Percentiles rank a stretch among this genome's conserved stretches.
Evolutionary conservation across 768 basidiomycete species (phyloP).

Genomic region (Dictyophora rubrovolvata): DNA sequence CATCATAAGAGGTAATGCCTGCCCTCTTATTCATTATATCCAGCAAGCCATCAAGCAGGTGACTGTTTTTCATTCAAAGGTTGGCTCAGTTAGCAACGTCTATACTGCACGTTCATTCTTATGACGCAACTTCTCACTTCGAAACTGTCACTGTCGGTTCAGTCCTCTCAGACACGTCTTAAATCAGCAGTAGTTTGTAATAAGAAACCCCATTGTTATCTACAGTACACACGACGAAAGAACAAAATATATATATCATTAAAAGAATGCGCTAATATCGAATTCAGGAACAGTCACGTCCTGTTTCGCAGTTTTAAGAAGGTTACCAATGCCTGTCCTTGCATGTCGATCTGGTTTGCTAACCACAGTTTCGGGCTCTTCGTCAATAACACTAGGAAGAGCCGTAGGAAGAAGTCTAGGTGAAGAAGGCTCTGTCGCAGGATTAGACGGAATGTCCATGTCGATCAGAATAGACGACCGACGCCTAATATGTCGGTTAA

Average conservation of each 20-base stretch:
- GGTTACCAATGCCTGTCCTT: conserved; percentile 57
- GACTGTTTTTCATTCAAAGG: no score
- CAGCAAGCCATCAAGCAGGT: no score
- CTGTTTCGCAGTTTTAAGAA: conserved; percentile 88
- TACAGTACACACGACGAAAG: no score
- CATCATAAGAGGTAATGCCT: no score
- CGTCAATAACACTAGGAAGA: conserved; percentile 14
- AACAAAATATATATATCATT: conserved; percentile 10
- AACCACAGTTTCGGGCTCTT: conserved; percentile 8
- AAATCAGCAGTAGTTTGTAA: no score
- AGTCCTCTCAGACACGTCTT: no score
- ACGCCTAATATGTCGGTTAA: conserved; percentile 46
- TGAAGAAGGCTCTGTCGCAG: conserved; percentile 46
- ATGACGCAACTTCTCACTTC: conserved; percentile 98
- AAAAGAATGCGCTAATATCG: conserved; percentile 72
- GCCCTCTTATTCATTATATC: no score
- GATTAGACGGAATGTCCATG: conserved; percentile 64
- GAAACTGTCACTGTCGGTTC: conserved; percentile 56
- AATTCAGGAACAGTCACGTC: conserved; percentile 82
- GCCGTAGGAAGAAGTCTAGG: conserved; percentile 25
- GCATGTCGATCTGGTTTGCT: conserved; percentile 23
- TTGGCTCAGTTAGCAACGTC: conserved; percentile 73
- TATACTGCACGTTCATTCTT: conserved; percentile 93
- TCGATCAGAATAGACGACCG: conserved; percentile 78
- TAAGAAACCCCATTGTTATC: no score